Evolutionary conservation across 441 rosid species (phyloP), one percentile per base, ranked within the genome.

Genomic region (Viola pubescens): DNA sequence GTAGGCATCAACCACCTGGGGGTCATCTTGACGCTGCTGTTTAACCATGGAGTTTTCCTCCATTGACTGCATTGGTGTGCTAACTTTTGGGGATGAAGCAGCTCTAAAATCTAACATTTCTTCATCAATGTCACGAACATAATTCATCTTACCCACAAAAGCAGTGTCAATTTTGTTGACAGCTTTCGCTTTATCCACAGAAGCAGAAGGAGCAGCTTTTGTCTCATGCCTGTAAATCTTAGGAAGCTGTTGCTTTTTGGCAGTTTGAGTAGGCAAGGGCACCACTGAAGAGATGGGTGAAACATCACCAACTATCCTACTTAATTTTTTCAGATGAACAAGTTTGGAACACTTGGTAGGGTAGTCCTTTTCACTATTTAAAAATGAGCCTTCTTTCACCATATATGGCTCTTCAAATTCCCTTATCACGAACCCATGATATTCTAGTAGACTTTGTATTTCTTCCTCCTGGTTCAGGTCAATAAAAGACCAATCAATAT

Each of bases 341-440:
- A 90, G 97, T 71, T 77, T 80, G 58, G 99, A 94, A 66, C 88
- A 76, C 75, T 76, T 90, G 66, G 91, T 88, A 62, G 91, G 85
- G 63, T 78, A 90, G 69, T 88, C 99, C 69, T 61, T 75, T 52
- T 86, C 99, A 62, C 64, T 78, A 75, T 86, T 79, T 74, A 87
- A 84, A 71, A 90, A 83, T 8, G 79, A 79, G 49, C 97, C 97
- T 54, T 85, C 87, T 80, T 94, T 94, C 72, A 90, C 96, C 91
- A 90, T 79, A 65, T 90, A 90, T 63, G 84, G 91, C 82, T 88
- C 96, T 77, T 90, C 87, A 75, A 76, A 94, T 61, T 80, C 94
- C 80, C 76, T 94, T 60, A 86, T 68, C 40, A 61, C 65, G 77
- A 90, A 90, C 12, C 95, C 97, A 71, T 94, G 88, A 72, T 86